Base-by-base conservation (phyloP, 1,284 basidiomycete species). In the Exobasidium cylindrosporum region DNA sequence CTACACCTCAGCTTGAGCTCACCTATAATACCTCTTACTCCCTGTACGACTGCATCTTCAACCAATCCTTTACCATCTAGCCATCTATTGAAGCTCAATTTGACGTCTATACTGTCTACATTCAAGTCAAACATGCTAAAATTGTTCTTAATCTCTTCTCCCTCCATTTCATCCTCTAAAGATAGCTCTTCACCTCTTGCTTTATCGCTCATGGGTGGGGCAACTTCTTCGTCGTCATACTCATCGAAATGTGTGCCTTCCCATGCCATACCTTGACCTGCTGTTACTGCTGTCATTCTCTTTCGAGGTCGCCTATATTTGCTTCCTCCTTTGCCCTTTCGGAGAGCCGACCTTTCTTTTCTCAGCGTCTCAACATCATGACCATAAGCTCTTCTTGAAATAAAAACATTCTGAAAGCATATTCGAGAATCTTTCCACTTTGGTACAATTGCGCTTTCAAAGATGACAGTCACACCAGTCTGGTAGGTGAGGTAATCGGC, bases 371-470 rank as follows among this genome's bases (percentile, higher is more conserved):
- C 74, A 24, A 71, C 68, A 52, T 74, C 74, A 21, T 66, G 71
- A 1, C 66, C 61, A 49, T 73, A 65, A 0, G 90, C 89, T 4
- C 92, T 86, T 1, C 92, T 87, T 11, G 92, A 94, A 49, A 98
- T 85, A 74, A 92, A 97, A 49, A 98, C 94, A 71, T 97, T 97
- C 76, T 92, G 91, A 84, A 98, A 96, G 1, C 92, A 92, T 65
- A 98, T 90, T 23, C 89, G 88, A 14, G 91, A 94, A 73, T 95
- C 91, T 64, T 91, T 91, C 92, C 95, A 97, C 79, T 93, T 93
- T 2, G 95, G 95, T 3, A 98, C 93, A 70, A 98, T 94, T 29
- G 96, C 96, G 5, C 91, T 93, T 81, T 97, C 95, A 79, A 97
- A 98, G 56, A 96, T 90, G 69, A 99, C 89, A 3, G 88, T 93